A percentile compares a stretch with the other conserved stretches of the same genome.
phyloP scores from a whole-genome alignment of 73 alveolate genomes.

The Tetrahymena malaccensis region DNA sequence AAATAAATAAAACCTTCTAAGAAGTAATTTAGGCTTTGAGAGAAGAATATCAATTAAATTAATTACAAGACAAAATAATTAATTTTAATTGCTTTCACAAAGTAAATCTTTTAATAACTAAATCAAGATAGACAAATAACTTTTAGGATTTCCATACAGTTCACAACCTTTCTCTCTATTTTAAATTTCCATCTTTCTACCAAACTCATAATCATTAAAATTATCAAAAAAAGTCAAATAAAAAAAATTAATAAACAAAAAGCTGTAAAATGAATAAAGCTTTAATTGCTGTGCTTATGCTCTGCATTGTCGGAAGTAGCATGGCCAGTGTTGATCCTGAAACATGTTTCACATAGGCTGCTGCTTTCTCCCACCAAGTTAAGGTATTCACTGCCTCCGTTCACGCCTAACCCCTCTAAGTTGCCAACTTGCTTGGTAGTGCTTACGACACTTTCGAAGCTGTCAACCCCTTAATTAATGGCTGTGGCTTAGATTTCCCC shows the following conservation, averaged over 20 bases:
- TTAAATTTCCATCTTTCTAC: background rate
- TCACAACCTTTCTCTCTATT: background rate
- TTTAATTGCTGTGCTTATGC: background rate
- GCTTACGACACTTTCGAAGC: background rate
- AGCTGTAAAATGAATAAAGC: background rate
- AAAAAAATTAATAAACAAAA: background rate
- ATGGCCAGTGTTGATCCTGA: background rate
- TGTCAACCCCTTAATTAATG: background rate
- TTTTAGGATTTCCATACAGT: background rate
- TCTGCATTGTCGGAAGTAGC: background rate
- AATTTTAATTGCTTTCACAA: background rate
- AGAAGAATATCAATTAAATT: background rate
- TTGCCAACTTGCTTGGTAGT: background rate
- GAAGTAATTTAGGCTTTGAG: background rate
- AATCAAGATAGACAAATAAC: background rate
- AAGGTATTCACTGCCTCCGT: background rate
- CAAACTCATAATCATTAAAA: background rate
- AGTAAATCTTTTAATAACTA: background rate
- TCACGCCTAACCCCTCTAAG: background rate
- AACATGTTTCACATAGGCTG: background rate
- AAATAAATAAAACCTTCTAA: background rate
- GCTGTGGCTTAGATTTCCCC: background rate
- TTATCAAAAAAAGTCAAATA: background rate
- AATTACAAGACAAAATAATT: background rate
- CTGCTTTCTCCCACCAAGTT: background rate